These are phyloP conservation scores for Scopulariopsis brevicaulis DNA, from an alignment of 2,329 filamentous ascomycete genomes.

Conservation along the genomic window DNA sequence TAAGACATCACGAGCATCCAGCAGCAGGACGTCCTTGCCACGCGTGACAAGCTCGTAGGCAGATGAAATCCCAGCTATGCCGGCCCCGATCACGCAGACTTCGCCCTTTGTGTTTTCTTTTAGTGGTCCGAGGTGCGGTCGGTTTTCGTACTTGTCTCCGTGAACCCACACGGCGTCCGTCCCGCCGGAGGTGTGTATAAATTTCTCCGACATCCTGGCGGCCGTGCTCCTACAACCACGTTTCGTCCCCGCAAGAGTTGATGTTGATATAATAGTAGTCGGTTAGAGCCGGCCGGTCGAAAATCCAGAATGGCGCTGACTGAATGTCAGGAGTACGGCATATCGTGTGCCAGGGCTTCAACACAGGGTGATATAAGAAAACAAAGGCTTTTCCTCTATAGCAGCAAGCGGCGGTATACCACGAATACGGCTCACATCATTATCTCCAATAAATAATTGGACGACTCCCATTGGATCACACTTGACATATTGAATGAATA, in stretches of 20 bases:
- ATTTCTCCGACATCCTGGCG: background rate
- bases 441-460: too few species aligned
- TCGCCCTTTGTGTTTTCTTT: constrained; percentile 30
- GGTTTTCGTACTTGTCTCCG: constrained; percentile 22
- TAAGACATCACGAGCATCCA: constrained; percentile 42
- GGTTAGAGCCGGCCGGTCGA: too few species aligned
- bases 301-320: too few species aligned
- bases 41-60: constrained; percentile 33
- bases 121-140: constrained; percentile 29
- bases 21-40: constrained; percentile 34
- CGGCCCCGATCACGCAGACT: constrained; percentile 37
- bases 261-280: background rate
- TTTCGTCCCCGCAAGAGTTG: background rate
- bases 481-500: too few species aligned
- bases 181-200: constrained; percentile 30
- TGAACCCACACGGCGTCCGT: constrained; percentile 43
- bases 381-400: background rate
- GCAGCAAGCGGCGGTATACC: too few species aligned
- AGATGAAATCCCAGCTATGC: constrained; percentile 37
- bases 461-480: too few species aligned
- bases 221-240: background rate
- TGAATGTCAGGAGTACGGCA: background rate
- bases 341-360: background rate
- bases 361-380: background rate
- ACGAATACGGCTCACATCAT: too few species aligned